Percentiles rank a stretch among this genome's conserved stretches.
Conservation (phyloP, 2,329 filamentous ascomycete species). For the Neoscytalidium dimidiatum region DNA sequence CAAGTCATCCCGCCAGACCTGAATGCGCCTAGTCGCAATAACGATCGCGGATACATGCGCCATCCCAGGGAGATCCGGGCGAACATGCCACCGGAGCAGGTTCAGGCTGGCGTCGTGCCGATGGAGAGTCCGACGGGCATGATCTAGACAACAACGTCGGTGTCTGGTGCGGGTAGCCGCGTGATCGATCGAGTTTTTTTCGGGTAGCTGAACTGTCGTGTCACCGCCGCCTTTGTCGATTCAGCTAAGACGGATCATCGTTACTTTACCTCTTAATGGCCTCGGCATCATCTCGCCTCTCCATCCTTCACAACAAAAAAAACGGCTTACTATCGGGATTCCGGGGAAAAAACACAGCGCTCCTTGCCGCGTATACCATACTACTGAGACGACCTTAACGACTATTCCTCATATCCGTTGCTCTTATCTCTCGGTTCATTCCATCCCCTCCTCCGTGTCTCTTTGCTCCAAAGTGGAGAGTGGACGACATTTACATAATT, state of each 20-base stretch:
- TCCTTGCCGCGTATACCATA: not conserved
- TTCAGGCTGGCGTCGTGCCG: slow-evolving; percentile 46
- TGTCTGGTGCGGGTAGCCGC: not conserved
- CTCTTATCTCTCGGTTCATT: not conserved
- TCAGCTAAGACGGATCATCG: not conserved
- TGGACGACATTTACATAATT: slow-evolving; percentile 9
- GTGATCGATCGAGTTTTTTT: not conserved
- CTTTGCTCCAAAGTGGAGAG: not conserved
- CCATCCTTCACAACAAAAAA: not conserved
- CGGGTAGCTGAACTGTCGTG: not conserved
- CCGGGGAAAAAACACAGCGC: not conserved
- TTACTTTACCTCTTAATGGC: not conserved
- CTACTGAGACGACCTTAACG: slow-evolving; percentile 10
- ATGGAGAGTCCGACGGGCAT: slow-evolving; percentile 33
- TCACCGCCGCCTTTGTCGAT: not conserved
- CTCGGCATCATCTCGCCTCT: slow-evolving; percentile 1
- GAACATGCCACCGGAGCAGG: slow-evolving; percentile 50
- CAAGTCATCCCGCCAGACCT: slow-evolving; percentile 42
- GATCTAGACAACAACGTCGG: slow-evolving; percentile 30
- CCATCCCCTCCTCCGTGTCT: not conserved
- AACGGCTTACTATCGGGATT: not conserved
- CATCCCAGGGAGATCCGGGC: slow-evolving; percentile 51
- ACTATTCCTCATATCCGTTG: slow-evolving; percentile 8
- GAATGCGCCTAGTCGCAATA: not conserved
- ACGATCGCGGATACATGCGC: slow-evolving; percentile 31